Evolutionary conservation across 2,329 filamentous ascomycete species (phyloP).

Genomic region (Paecilomyces sp.): DNA sequence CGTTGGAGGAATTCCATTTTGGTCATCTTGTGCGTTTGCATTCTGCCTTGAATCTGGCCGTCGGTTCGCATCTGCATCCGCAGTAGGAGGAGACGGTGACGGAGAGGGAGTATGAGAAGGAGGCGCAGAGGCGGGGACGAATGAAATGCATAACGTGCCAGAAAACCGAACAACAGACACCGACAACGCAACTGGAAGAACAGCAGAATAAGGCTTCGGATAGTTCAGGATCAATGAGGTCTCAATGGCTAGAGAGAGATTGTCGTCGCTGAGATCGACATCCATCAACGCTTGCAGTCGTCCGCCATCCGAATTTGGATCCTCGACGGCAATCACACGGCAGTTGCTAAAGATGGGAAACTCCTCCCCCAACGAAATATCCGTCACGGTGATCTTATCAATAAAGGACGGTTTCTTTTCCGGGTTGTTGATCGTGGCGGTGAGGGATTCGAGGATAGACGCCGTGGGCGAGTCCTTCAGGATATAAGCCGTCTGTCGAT

Average conservation of each 20-base stretch:
- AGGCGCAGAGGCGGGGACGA: slow-evolving; percentile 60
- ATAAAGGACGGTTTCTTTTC: slow-evolving; percentile 85
- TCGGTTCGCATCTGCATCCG: not conserved
- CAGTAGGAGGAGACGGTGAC: slow-evolving; percentile 18
- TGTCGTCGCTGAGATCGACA: slow-evolving; percentile 83
- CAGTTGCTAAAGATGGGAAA: slow-evolving; percentile 99
- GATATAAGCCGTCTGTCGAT: slow-evolving; percentile 83
- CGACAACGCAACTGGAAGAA: slow-evolving; percentile 83
- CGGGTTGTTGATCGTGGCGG: slow-evolving; percentile 77
- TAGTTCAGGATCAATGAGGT: slow-evolving; percentile 94
- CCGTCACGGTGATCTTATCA: slow-evolving; percentile 87
- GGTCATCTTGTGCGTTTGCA: slow-evolving; percentile 6
- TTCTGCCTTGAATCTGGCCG: not conserved
- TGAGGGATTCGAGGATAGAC: slow-evolving; percentile 74
- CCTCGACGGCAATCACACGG: slow-evolving; percentile 75
- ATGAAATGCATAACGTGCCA: slow-evolving; percentile 86
- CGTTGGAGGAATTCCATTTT: slow-evolving; percentile 39
- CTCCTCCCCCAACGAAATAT: slow-evolving; percentile 89
- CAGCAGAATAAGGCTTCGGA: slow-evolving; percentile 78
- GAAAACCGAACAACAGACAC: slow-evolving; percentile 93
- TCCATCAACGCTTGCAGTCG: slow-evolving; percentile 92
- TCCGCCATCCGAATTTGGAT: slow-evolving; percentile 55
- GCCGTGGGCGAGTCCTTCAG: slow-evolving; percentile 56
- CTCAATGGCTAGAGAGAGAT: slow-evolving; percentile 89
- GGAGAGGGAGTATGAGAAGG: slow-evolving; percentile 27